Percentiles rank a stretch among this genome's conserved stretches.
These are phyloP conservation scores for Allium cepa DNA, from an alignment of 106 monocot species.

Conservation along the genomic window DNA sequence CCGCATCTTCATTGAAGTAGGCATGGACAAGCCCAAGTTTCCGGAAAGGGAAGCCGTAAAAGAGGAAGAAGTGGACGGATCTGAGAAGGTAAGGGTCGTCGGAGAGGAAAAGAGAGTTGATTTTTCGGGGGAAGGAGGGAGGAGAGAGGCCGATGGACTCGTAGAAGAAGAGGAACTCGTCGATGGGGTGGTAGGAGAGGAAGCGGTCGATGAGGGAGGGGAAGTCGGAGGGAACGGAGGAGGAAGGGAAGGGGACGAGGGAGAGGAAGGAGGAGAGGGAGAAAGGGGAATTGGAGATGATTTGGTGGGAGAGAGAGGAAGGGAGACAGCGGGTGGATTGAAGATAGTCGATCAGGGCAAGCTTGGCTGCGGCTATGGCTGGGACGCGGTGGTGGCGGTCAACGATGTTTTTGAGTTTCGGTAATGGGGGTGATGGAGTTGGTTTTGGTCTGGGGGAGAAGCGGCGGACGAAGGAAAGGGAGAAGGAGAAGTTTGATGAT, in stretches of 20 bases:
- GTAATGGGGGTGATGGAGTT: not conserved
- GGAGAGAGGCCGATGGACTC: slow-evolving; percentile 49
- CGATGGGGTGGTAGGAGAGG: slow-evolving; percentile 59
- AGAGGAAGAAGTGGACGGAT: slow-evolving; percentile 34
- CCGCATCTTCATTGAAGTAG: slow-evolving; percentile 24
- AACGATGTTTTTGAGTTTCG: slow-evolving; percentile 37
- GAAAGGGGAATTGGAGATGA: slow-evolving; percentile 57
- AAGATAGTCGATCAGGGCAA: slow-evolving; percentile 72
- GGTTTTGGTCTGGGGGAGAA: not conserved
- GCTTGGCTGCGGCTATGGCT: slow-evolving; percentile 36
- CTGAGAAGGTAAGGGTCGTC: slow-evolving; percentile 32
- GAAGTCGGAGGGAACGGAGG: slow-evolving; percentile 4
- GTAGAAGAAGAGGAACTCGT: slow-evolving; percentile 87
- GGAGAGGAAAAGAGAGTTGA: slow-evolving; percentile 34
- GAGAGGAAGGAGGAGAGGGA: slow-evolving; percentile 48
- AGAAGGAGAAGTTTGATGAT: not conserved
- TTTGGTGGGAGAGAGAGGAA: slow-evolving; percentile 57
- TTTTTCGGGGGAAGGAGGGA: not conserved
- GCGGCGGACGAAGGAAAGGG: not conserved
- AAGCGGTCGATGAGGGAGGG: slow-evolving; percentile 37
- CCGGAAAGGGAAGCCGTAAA: slow-evolving; percentile 54
- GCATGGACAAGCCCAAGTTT: slow-evolving; percentile 61
- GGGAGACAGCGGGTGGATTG: slow-evolving; percentile 68
- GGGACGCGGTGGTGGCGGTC: slow-evolving; percentile 36
- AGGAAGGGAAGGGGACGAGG: slow-evolving; percentile 4